phyloP scores from a whole-genome alignment of 768 basidiomycete genomes.

The Termitomyces sp. region DNA sequence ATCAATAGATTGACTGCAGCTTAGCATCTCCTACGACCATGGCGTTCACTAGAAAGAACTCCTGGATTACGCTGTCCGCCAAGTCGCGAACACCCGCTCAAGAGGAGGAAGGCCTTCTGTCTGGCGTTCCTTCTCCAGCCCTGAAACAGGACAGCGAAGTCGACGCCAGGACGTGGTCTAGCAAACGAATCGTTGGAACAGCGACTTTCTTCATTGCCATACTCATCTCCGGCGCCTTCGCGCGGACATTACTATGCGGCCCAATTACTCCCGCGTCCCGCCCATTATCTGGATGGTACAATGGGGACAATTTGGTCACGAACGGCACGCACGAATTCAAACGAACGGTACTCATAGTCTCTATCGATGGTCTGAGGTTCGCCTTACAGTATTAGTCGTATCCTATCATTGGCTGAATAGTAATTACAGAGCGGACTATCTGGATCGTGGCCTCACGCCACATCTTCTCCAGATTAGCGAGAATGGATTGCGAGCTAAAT shows the following conservation, averaged over 20 bases:
- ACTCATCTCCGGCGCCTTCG: constrained; percentile 36
- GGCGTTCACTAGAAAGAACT: constrained; percentile 9
- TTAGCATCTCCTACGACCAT: constrained; percentile 3
- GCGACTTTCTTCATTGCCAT: constrained; percentile 36
- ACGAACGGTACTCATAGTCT: constrained; percentile 77
- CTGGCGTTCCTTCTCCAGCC: constrained; percentile 16
- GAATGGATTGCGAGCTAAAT: constrained; percentile 83
- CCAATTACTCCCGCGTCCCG: constrained; percentile 19
- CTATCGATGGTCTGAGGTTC: constrained; percentile 81
- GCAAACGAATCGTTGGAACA: constrained; percentile 30
- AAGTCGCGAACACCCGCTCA: constrained; percentile 19
- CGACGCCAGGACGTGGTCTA: constrained; percentile 28
- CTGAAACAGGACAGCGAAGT: constrained; percentile 20
- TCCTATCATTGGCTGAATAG: constrained; percentile 7
- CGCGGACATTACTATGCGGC: constrained; percentile 30
- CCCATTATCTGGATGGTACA: constrained; percentile 24
- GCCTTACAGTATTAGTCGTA: constrained; percentile 3
- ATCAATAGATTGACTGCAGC: not conserved
- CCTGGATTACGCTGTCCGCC: constrained; percentile 3
- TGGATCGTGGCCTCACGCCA: constrained; percentile 82
- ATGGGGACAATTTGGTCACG: constrained; percentile 43
- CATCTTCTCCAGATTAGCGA: constrained; percentile 77
- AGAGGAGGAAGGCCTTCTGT: constrained; percentile 36
- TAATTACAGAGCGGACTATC: constrained; percentile 67
- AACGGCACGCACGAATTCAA: constrained; percentile 85